phyloP scores from a whole-genome alignment of 495 filamentous ascomycete species.

The Tuber brumale region DNA sequence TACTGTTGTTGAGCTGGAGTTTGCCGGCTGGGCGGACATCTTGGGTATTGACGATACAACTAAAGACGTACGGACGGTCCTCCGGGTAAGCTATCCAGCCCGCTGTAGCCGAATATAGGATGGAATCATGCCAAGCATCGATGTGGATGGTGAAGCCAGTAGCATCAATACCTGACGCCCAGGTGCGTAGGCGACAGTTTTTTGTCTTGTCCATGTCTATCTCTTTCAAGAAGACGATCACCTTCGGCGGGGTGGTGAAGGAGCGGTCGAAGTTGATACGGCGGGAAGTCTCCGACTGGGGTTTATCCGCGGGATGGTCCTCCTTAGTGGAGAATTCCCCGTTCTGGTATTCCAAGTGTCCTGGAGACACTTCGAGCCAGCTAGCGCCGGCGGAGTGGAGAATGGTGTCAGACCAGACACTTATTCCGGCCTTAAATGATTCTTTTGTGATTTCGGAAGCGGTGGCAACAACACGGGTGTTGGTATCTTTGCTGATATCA shows the following conservation, averaged over 20 bases:
- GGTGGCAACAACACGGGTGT: not conserved
- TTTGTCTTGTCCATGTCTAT: conserved; percentile 16
- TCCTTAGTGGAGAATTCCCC: conserved; percentile 22
- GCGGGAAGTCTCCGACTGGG: not conserved
- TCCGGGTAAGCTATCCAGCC: conserved; percentile 25
- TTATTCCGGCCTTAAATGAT: not conserved
- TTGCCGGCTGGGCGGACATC: conserved; percentile 2
- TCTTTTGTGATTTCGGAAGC: not conserved
- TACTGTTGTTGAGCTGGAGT: not conserved
- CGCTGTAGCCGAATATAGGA: not conserved
- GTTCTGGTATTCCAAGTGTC: conserved; percentile 14
- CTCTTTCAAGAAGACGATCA: conserved; percentile 20
- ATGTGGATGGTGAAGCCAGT: conserved; percentile 20
- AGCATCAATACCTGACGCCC: conserved; percentile 10
- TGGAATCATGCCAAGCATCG: conserved; percentile 6
- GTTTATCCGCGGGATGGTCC: conserved; percentile 1
- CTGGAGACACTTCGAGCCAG: conserved; percentile 19
- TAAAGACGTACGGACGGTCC: conserved; percentile 20
- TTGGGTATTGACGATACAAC: conserved; percentile 21
- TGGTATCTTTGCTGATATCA: not conserved
- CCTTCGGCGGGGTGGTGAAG: conserved; percentile 22
- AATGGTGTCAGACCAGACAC: conserved; percentile 9
- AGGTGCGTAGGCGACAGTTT: conserved; percentile 18
- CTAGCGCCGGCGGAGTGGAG: conserved; percentile 13
- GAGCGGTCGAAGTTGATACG: not conserved